Percentiles rank a stretch among this genome's conserved stretches.
These are phyloP conservation scores for Ambrosiella xylebori DNA, from an alignment of 2,329 filamentous ascomycete genomes.

Conservation along the genomic window DNA sequence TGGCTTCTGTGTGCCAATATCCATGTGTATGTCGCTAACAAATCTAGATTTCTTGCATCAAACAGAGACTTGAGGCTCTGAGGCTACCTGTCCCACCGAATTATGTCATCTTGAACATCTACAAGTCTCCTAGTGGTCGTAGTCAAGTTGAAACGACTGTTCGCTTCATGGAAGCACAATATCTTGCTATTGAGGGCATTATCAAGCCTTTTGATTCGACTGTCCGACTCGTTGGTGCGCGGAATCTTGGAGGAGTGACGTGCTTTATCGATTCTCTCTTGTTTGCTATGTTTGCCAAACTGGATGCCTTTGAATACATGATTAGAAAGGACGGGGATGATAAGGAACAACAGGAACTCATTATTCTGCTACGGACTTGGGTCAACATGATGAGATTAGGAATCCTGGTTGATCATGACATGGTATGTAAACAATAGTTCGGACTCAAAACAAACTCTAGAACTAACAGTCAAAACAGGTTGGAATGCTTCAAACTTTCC, in stretches of 20 bases:
- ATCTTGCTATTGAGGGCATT: slow-evolving; percentile 65
- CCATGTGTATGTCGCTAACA: too few species aligned
- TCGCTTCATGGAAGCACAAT: slow-evolving; percentile 59
- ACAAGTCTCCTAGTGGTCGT: slow-evolving; percentile 44
- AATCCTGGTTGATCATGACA: slow-evolving; percentile 66
- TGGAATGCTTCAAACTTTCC: slow-evolving; percentile 63
- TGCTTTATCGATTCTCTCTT: slow-evolving; percentile 85
- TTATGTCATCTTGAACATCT: slow-evolving; percentile 40
- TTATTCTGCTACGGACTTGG: slow-evolving; percentile 70
- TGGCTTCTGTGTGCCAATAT: too few species aligned
- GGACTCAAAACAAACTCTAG: neutral
- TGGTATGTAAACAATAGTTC: slow-evolving; percentile 33
- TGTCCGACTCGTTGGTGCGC: slow-evolving; percentile 61
- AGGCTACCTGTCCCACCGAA: slow-evolving; percentile 30
- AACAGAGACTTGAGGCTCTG: slow-evolving; percentile 24
- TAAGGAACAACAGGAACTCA: slow-evolving; percentile 52
- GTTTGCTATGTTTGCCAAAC: slow-evolving; percentile 86
- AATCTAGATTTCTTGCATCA: slow-evolving; percentile 26
- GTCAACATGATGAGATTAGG: slow-evolving; percentile 81
- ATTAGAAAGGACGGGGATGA: slow-evolving; percentile 62
- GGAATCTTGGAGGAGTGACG: slow-evolving; percentile 74
- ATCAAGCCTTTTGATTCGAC: slow-evolving; percentile 58
- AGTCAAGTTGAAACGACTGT: slow-evolving; percentile 59
- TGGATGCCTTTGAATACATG: slow-evolving; percentile 86
- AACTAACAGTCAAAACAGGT: slow-evolving; percentile 34